Conservation (phyloP, 768 basidiomycete genomes). For the Mycena pura region DNA sequence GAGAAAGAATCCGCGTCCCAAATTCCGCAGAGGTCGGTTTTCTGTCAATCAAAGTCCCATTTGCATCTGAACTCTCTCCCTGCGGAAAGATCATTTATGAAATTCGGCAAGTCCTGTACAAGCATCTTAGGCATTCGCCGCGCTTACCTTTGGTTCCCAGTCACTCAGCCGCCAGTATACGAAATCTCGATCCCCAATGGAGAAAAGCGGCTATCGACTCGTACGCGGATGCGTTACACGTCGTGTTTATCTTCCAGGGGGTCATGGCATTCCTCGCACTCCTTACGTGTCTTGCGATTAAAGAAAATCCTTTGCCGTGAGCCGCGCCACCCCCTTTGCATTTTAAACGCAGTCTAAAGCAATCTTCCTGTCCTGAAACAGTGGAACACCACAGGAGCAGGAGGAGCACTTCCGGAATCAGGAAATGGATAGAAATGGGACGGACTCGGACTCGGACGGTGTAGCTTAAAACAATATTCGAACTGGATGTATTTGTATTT, state of each 20-base stretch:
- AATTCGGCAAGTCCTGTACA: slow-evolving; percentile 60
- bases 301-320: slow-evolving; percentile 73
- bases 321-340: slow-evolving; percentile 21
- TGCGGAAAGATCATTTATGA: slow-evolving; percentile 79
- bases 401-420: slow-evolving; percentile 60
- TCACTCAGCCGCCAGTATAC: slow-evolving; percentile 77
- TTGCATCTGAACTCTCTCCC: slow-evolving; percentile 23
- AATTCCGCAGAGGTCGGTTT: slow-evolving; percentile 70
- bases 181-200: slow-evolving; percentile 59
- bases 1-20: slow-evolving; percentile 77
- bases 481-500: background rate
- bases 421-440: slow-evolving; percentile 27
- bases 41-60: slow-evolving; percentile 19
- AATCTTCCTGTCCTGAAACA: slow-evolving; percentile 40
- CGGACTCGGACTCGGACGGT: too few relatives aligned
- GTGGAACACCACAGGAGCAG: slow-evolving; percentile 69
- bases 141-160: slow-evolving; percentile 41
- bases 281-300: slow-evolving; percentile 74
- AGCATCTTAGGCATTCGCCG: background rate
- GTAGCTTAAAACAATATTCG: too few relatives aligned
- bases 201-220: slow-evolving; percentile 73
- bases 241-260: slow-evolving; percentile 83
- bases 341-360: too few relatives aligned
- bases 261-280: slow-evolving; percentile 71
- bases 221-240: slow-evolving; percentile 79